Evolutionary conservation across 192 early-diverging fungal genomes (phyloP), one percentile per base, ranked within the genome.

Genomic region (Entomortierella chlamydospora): DNA sequence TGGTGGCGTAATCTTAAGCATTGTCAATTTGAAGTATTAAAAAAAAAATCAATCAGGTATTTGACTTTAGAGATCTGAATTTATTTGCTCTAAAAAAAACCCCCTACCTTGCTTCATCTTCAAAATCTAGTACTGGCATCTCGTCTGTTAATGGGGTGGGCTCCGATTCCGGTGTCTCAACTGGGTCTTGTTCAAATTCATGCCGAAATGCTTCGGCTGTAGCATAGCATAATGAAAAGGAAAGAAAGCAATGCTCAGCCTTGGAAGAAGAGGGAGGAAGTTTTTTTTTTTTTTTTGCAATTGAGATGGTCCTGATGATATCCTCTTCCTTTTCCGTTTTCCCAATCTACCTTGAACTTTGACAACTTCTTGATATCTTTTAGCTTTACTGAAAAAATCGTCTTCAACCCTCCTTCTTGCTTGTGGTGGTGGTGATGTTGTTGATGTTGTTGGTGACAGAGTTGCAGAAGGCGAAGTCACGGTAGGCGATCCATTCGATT

Each of bases 311-410:
- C 10, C 4, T 37, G 34, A 37, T 37, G 10, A 37, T 10, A 37
- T 37, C 34, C 34, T 10, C 18, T 31, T 57, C 33, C 33, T 45
- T 45, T n/a, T 58, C 6, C 23, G 31, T 58, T 33, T n/a, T n/a
- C n/a, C n/a, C n/a, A n/a, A n/a, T n/a, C 11, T 70, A 79, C 76
- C 68, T 61, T 79, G 67, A 0, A 57, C 41, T 39, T 60, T 70
- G 22, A 52, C n/a, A 8, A 68, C n/a, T 4, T 63, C 56, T 5
- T 61, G 55, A 64, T 60, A 66, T 17, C 29, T 61, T 5, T 41
- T 79, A 4, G 68, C 61, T 41, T 70, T 79, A 57, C 64, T 79
- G 43, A 79, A 79, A 66, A 79, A 79, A 39, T 79, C 76, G 43
- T 79, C 76, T 20, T 79, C 76, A 29, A 66, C 37, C 18, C 33